Conservation (phyloP, 306 rosid species). For the Datisca glomerata region DNA sequence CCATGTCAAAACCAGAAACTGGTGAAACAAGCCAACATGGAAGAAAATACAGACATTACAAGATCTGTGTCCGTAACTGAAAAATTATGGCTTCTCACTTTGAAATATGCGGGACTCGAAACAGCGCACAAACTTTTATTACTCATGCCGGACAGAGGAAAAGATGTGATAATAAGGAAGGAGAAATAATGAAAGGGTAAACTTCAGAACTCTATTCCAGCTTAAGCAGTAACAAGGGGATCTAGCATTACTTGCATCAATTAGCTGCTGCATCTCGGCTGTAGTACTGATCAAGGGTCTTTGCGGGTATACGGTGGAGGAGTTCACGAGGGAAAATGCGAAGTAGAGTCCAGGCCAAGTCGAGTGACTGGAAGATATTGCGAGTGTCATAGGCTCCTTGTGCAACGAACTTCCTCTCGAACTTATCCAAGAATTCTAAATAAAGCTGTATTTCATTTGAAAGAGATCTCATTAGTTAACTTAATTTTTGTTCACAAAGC, state of each 20-base stretch:
- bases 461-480: conserved; percentile 14
- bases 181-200: conserved; percentile 29
- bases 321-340: conserved; percentile 97
- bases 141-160: conserved; percentile 34
- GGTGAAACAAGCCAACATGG: conserved; percentile 14
- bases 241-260: conserved; percentile 16
- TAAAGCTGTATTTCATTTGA: conserved; percentile 42
- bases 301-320: conserved; percentile 93
- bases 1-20: too few species aligned
- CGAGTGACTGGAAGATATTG: conserved; percentile 92
- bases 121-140: conserved; percentile 33
- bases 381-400: conserved; percentile 98
- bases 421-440: conserved; percentile 94
- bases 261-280: conserved; percentile 78
- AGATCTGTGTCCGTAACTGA: conserved; percentile 38
- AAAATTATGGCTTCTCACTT: too few species aligned
- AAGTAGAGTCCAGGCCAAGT: conserved; percentile 90
- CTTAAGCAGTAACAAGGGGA: background rate
- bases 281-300: conserved; percentile 78
- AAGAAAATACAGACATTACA: conserved; percentile 28
- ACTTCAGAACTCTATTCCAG: conserved; percentile 21
- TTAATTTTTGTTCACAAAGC: background rate
- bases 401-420: conserved; percentile 83
- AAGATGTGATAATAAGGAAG: conserved; percentile 22
- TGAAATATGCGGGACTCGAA: too few species aligned